A percentile compares a stretch with the other conserved stretches of the same genome.
Conservation (phyloP, 305 asterid genomes). For the Withania somnifera region DNA sequence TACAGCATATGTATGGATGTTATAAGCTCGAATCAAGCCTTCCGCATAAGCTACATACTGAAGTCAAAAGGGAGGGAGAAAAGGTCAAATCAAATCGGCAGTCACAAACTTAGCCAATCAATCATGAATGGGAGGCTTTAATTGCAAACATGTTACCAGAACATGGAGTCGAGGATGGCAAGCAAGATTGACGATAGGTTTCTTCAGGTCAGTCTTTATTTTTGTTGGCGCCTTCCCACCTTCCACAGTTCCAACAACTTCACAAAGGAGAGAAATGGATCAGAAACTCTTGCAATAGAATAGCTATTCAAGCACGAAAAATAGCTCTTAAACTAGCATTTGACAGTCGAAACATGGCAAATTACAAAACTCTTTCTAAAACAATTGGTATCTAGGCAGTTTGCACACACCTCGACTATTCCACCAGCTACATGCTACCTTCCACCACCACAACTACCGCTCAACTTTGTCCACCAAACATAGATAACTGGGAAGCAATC, state of each 20-base stretch:
- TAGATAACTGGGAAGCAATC: background rate
- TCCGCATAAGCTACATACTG: slow-evolving; percentile 99
- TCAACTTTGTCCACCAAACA: background rate
- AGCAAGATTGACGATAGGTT: slow-evolving; percentile 94
- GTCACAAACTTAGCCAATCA: background rate
- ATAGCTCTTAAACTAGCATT: background rate
- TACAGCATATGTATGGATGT: slow-evolving; percentile 90
- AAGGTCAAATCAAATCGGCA: slow-evolving; percentile 14
- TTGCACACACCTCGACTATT: background rate
- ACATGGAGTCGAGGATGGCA: slow-evolving; percentile 99
- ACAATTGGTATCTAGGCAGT: background rate
- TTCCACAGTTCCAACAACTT: slow-evolving; percentile 98
- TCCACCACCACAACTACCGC: background rate
- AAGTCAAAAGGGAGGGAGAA: slow-evolving; percentile 19
- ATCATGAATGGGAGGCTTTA: background rate
- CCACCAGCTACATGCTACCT: background rate
- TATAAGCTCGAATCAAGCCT: slow-evolving; percentile 95
- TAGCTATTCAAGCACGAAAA: background rate
- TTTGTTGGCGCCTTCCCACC: slow-evolving; percentile 98
- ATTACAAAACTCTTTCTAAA: background rate
- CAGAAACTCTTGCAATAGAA: background rate
- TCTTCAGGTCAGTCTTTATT: slow-evolving; percentile 98
- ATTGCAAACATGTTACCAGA: slow-evolving; percentile 44
- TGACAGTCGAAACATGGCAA: background rate
- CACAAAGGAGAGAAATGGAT: slow-evolving; percentile 12